Evolutionary conservation across 352 stramenopile genomes (phyloP).

Genomic region (Phytophthora crassamura): DNA sequence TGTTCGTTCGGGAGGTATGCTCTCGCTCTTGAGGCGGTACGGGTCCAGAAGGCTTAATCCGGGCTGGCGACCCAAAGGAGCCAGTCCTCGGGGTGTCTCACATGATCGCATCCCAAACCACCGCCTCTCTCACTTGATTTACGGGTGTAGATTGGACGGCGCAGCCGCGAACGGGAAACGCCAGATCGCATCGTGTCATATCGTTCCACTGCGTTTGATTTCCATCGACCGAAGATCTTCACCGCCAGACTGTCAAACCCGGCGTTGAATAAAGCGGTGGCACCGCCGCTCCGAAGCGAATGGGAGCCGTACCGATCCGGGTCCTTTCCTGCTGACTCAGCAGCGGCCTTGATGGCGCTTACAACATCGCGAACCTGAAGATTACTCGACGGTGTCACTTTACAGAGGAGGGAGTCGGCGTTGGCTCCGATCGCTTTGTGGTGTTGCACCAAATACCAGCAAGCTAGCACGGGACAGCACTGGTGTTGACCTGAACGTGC

Average conservation of each 20-base stretch:
- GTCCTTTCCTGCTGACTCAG: neutral
- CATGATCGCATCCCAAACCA: no score
- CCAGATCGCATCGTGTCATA: no score
- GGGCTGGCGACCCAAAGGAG: no score
- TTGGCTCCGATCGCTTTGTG: neutral
- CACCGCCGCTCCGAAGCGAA: slow-evolving; percentile 6
- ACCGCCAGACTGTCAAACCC: slow-evolving; percentile 19
- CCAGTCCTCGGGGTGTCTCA: no score
- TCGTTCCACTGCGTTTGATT: neutral
- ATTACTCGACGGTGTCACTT: neutral
- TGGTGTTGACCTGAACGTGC: neutral
- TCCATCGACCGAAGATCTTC: slow-evolving; percentile 12
- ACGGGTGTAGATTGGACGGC: no score
- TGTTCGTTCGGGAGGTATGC: no score
- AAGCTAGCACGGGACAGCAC: slow-evolving; percentile 3
- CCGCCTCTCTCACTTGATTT: no score
- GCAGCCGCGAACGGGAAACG: no score
- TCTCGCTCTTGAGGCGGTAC: no score
- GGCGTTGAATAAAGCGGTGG: slow-evolving; percentile 5
- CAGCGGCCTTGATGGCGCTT: neutral
- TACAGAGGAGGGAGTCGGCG: neutral
- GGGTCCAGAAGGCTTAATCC: no score
- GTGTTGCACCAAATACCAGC: neutral
- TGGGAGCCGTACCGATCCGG: slow-evolving; percentile 5
- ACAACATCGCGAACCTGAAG: slow-evolving; percentile 2